phyloP scores from a whole-genome alignment of 202 grass and related monocot species.

The Carex arenaria region DNA sequence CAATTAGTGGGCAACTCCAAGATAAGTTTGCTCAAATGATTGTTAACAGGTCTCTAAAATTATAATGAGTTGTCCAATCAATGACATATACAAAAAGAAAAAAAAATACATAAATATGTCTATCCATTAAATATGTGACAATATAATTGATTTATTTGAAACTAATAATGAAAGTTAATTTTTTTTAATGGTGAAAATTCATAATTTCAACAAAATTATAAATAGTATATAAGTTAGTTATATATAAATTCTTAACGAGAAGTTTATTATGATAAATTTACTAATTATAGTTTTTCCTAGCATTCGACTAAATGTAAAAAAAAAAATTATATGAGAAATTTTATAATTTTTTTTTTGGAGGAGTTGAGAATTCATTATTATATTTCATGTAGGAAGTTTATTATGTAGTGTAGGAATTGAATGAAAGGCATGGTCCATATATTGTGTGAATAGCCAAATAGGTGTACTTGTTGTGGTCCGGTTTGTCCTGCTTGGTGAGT shows the following conservation, averaged over 20 bases:
- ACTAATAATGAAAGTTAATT: too few species aligned
- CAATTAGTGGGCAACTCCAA: too few species aligned
- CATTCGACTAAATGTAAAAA: neutral
- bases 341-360: neutral
- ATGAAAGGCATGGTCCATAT: neutral
- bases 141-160: too few species aligned
- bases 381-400: neutral
- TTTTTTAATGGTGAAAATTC: too few species aligned
- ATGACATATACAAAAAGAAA: too few species aligned
- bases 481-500: neutral
- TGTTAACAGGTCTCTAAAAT: neutral
- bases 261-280: neutral
- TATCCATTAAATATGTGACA: too few species aligned
- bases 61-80: neutral
- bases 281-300: neutral
- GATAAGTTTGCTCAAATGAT: too few species aligned
- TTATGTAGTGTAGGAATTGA: neutral
- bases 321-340: neutral
- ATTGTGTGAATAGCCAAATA: too few species aligned
- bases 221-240: too few species aligned
- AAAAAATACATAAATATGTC: too few species aligned
- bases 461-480: neutral
- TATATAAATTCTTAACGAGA: neutral
- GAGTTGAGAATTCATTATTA: too few species aligned
- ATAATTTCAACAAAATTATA: neutral